Evolutionary conservation across 2,329 filamentous ascomycete species (phyloP).

Genomic region (Penicillium sp.): DNA sequence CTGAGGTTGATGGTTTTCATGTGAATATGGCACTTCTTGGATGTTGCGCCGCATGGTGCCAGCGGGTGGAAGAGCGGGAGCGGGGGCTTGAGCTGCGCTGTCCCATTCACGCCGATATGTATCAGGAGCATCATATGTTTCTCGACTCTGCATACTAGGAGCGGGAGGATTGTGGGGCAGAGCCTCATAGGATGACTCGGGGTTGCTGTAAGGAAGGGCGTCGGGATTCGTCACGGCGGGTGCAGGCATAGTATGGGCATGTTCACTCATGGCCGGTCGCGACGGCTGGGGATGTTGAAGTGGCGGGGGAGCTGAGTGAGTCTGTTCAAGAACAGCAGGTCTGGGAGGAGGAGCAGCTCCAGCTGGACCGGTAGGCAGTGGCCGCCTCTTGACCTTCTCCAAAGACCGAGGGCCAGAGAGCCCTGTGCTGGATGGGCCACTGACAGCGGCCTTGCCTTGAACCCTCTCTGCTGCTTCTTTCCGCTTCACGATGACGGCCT

Average conservation of each 20-base stretch:
- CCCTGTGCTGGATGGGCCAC: slow-evolving; percentile 24
- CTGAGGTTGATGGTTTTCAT: slow-evolving; percentile 19
- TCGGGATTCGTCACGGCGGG: slow-evolving; percentile 56
- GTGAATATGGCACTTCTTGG: slow-evolving; percentile 25
- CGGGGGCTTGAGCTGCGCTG: slow-evolving; percentile 10
- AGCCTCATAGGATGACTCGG: slow-evolving; percentile 55
- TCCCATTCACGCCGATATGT: slow-evolving; percentile 33
- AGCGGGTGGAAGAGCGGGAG: slow-evolving; percentile 20
- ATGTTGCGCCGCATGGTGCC: slow-evolving; percentile 18
- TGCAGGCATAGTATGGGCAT: slow-evolving; percentile 32
- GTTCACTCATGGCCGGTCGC: slow-evolving; percentile 24
- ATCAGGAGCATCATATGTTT: slow-evolving; percentile 34
- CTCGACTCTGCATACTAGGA: slow-evolving; percentile 18
- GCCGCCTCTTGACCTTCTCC: slow-evolving; percentile 75
- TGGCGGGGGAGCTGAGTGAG: slow-evolving; percentile 19
- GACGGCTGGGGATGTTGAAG: slow-evolving; percentile 26
- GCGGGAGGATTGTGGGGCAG: slow-evolving; percentile 37
- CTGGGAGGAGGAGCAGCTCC: slow-evolving; percentile 44
- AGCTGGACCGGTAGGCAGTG: slow-evolving; percentile 77
- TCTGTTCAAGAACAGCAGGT: slow-evolving; percentile 30
- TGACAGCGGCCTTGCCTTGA: slow-evolving; percentile 29
- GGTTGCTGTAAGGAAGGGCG: slow-evolving; percentile 76
- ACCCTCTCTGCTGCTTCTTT: slow-evolving; percentile 44
- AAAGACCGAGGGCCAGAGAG: slow-evolving; percentile 53
- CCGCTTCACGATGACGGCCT: slow-evolving; percentile 58